phyloP scores from a whole-genome alignment of 495 filamentous ascomycete species.

The Podospora australis region DNA sequence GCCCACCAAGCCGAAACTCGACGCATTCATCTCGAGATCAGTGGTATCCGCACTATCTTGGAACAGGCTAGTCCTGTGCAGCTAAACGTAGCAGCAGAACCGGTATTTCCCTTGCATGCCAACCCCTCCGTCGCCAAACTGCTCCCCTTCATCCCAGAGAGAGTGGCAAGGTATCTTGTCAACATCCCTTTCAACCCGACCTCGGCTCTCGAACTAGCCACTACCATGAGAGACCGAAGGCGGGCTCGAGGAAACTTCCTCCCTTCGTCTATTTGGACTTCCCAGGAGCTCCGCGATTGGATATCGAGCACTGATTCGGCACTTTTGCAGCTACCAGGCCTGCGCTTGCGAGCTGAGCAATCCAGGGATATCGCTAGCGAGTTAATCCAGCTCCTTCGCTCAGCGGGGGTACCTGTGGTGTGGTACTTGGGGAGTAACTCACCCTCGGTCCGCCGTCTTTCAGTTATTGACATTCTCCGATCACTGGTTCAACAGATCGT shows the following conservation, averaged over 20 bases:
- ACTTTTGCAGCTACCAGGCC: background rate
- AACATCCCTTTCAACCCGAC: background rate
- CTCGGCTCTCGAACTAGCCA: background rate
- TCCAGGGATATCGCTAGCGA: background rate
- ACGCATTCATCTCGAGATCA: background rate
- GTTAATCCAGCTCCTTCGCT: background rate
- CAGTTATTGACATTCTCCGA: background rate
- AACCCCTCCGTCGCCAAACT: background rate
- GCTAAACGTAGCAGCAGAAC: background rate
- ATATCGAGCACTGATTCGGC: background rate
- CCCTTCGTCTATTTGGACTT: background rate
- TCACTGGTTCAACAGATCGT: background rate
- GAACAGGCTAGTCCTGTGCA: background rate
- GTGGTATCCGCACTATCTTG: background rate
- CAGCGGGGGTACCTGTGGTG: background rate
- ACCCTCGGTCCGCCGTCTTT: background rate
- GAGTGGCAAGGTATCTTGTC: background rate
- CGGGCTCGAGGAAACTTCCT: background rate
- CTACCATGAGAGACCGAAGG: background rate
- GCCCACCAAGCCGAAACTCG: slow-evolving; percentile 9
- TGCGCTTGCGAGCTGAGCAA: background rate
- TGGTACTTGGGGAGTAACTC: background rate
- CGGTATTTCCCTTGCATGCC: background rate
- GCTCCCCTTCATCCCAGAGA: background rate
- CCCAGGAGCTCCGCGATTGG: background rate